Base-by-base conservation (phyloP, 2,329 filamentous ascomycete genomes). In the Beauveria sp. region DNA sequence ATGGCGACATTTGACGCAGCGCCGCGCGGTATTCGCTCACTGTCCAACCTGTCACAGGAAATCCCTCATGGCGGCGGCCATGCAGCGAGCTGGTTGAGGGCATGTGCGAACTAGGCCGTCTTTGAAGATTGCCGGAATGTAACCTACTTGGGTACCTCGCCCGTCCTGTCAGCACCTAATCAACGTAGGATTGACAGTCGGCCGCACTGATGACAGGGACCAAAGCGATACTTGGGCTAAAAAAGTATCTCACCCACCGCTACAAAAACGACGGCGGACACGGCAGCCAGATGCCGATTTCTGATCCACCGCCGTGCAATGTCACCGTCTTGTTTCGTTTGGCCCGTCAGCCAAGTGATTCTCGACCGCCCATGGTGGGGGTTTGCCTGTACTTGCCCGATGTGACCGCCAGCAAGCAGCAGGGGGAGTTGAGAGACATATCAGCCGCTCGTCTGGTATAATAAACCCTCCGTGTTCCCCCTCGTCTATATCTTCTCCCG, bases 361-460 rank as follows among this genome's bases (percentile, higher is more conserved):
- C 55, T 58, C 55, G 55, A 50, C 55, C 55, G 55, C 55, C 10
- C 16, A 38, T 58, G 55, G 55, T 50, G 55, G 55, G 55, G 55
- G 40, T 42, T 38, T 50, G 31, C 20, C 31, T 42, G 28, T 50
- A 31, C n/a, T 28, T 49, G 45, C 55, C 55, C 55, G n/a, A 58
- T 58, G n/a, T 58, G 46, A 34, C 34, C 22, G 34, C 45, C 18
- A 42, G 50, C 31, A 53, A 14, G 31, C 12, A 12, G 20, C 50
- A 28, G 22, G 43, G 55, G 55, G 12, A 20, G 3, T 7, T 28
- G 55, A 42, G 55, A 50, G 55, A 50, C 49, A 58, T 58, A 50
- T 16, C 28, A 34, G 34, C 55, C 46, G 53, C 45, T 49, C 31
- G 7, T 24, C 26, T 50, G 16, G 20, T 58, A 58, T 50, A 50